Evolutionary conservation across 345 rosid genomes (phyloP).

Genomic region (Passiflora organensis): DNA sequence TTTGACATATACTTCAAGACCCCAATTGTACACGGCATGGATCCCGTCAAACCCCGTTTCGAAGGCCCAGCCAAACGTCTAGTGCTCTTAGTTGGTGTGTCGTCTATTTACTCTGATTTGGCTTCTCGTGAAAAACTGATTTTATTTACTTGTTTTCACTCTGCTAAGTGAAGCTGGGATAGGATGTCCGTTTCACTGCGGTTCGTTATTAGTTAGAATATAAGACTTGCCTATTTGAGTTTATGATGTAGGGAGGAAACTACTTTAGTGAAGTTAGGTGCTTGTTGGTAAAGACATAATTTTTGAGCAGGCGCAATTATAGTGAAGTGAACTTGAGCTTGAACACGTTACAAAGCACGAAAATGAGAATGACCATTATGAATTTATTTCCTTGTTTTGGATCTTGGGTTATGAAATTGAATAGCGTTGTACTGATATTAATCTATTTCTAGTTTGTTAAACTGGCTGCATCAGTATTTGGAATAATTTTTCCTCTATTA

Average conservation of each 20-base stretch:
- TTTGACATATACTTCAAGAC: slow-evolving; percentile 98
- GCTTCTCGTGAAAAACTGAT: background rate
- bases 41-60: slow-evolving; percentile 73
- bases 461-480: background rate
- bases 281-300: background rate
- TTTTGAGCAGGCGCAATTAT: background rate
- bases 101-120: background rate
- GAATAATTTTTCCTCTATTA: background rate
- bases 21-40: slow-evolving; percentile 95
- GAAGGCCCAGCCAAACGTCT: slow-evolving; percentile 83
- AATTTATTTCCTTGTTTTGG: background rate
- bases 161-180: background rate
- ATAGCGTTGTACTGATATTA: background rate
- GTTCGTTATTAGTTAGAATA: background rate
- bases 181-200: background rate
- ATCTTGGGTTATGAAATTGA: background rate
- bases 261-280: background rate
- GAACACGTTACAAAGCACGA: background rate
- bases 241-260: background rate
- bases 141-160: background rate
- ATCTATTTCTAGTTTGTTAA: background rate
- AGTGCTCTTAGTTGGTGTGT: slow-evolving; percentile 65
- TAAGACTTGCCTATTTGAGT: background rate
- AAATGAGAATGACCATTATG: background rate
- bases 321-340: slow-evolving; percentile 3